Base-by-base conservation (phyloP, 768 basidiomycete genomes). In the Podaxis pistillaris region DNA sequence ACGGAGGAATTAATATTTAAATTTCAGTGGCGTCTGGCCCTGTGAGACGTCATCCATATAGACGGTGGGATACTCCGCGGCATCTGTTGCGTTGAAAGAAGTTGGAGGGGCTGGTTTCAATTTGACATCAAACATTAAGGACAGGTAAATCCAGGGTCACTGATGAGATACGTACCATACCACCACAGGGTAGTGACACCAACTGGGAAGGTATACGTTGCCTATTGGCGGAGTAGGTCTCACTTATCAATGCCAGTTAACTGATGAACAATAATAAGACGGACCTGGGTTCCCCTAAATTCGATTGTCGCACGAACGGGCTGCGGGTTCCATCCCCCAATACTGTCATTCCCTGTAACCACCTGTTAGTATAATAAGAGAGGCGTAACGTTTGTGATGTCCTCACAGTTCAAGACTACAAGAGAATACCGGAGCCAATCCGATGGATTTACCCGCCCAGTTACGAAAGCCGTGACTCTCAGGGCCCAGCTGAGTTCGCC, bases 171-270 rank as follows among this genome's bases (percentile, higher is more conserved):
- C 68, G 70, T 68, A 67, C 75, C 78, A 62, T 74, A 80, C 79
- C 78, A 80, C 78, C 77, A 80, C 13, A 80, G 65, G n/a, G 80
- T 81, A 4, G 79, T 79, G n/a, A 90, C 84, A 37, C 89, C 89
- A 9, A 89, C 86, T 3, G 88, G 88, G 76, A 91, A 91, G 8
- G 86, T 87, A 71, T 87, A 87, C 0, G 75, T 79, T 8, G 86
- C 89, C 82, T 87, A 56, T 58, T 49, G 30, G 49, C 26, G 30
- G n/a, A 4, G 49, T 24, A 37, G 17, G 6, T 26, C 52, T 56
- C 56, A 62, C 13, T 33, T 41, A 51, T 28, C 37, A 17, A 40
- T 40, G 56, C 30, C 28, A 2, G 6, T 28, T 22, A 40, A 26
- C 13, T 17, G 28, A 40, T 3, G 3, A 40, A 51, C n/a, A 49